Conservation (phyloP, 116 monocot species). For the Papilionanthe hybrid region DNA sequence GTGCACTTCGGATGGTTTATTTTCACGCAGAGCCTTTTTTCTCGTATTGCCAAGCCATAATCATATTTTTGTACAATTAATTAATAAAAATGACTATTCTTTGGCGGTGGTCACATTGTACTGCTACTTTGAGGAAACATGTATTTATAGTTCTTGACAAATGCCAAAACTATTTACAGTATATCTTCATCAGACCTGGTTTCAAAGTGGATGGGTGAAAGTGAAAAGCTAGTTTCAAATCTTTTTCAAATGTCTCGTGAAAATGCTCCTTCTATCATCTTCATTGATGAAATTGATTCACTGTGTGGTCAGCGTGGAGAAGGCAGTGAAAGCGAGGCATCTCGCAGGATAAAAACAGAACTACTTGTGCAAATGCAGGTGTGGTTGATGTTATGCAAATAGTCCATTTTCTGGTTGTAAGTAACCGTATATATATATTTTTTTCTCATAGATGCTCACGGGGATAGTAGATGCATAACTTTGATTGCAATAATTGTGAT, state of each 20-base stretch:
- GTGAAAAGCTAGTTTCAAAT: constrained; percentile 97
- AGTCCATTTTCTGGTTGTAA: background rate
- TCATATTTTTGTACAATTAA: background rate
- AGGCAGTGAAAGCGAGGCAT: constrained; percentile 99
- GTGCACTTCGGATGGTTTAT: background rate
- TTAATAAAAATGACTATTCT: background rate
- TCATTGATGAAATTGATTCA: constrained; percentile 91
- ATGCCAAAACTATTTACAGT: constrained; percentile 33
- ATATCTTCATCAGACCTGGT: constrained; percentile 98
- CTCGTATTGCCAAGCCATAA: background rate
- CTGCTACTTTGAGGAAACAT: background rate
- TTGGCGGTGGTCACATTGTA: background rate
- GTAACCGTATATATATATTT: no score
- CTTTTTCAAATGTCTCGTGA: constrained; percentile 99
- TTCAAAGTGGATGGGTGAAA: constrained; percentile 99
- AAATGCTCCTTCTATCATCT: constrained; percentile 58
- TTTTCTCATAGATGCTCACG: no score
- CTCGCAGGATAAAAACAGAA: constrained; percentile 97
- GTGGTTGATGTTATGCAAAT: background rate
- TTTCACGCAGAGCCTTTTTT: background rate
- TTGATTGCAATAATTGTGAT: no score
- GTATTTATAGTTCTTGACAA: background rate
- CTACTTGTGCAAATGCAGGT: constrained; percentile 99
- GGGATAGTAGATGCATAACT: no score
- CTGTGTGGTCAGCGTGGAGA: constrained; percentile 95